Base-by-base conservation (phyloP, 805 yeast species). In the Candida morakotiae region DNA sequence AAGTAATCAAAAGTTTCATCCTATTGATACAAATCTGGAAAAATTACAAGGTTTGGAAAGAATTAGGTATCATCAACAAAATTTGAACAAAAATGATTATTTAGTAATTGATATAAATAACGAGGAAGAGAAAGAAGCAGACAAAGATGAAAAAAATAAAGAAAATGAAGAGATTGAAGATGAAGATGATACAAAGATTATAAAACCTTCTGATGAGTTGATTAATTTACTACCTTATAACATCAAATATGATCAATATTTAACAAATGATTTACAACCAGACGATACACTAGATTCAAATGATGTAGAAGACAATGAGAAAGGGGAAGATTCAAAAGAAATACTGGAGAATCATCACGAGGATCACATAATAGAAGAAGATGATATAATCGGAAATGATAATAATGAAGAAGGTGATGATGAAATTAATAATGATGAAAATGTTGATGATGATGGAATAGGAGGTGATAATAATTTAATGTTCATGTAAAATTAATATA, bases 141-240 rank as follows among this genome's bases (percentile, higher is more conserved):
- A 34, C 8, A 47, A 49, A 2, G 59, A 60, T 3, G 56, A 51
- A 22, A 46, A 49, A 2, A 49, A 43, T 16, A 19, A 24, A 6
- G 31, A 27, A 16, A 16, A 29, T 5, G 33, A 35, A 19, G 28
- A 19, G 16, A 5, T n/a, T 10, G 13, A 22, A 11, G 32, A 19
- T 3, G 32, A 35, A 18, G 28, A 35, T 8, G 23, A 35, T 13
- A 10, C 6, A 15, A 11, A 11, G n/a, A 3, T 19, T 3, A 14
- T 32, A 3, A 39, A 43, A 21, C 64, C 64, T 0, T 47, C 63
- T 2, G 37, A 48, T 9, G 51, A 50, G 10, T 46, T 62, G 34
- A 49, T 42, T 19, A 42, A 44, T 9, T 30, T 49, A 3, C 44
- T 64, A 22, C 68, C 69, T 0, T 64, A 64, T 43, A 64, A 64